These are phyloP conservation scores for Gossypium anomalum DNA, from an alignment of 345 rosid genomes.

Conservation along the genomic window DNA sequence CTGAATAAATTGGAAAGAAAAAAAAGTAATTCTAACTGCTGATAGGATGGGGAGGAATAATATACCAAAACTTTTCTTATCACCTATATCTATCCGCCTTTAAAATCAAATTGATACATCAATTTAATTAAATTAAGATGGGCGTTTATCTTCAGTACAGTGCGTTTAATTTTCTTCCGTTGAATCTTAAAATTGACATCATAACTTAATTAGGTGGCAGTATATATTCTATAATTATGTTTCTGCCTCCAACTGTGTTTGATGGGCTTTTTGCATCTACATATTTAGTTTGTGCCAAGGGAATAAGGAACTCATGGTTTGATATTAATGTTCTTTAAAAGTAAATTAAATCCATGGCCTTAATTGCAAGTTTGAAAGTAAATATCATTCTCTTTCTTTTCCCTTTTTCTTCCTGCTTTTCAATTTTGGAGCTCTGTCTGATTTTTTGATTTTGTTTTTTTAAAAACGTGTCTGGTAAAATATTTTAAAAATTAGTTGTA, in stretches of 20 bases:
- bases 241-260: neutral
- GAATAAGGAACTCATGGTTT: neutral
- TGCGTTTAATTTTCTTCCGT: neutral
- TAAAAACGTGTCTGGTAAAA: too few relatives aligned
- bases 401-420: too few relatives aligned
- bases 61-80: neutral
- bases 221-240: neutral
- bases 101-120: neutral
- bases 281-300: neutral
- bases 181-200: neutral
- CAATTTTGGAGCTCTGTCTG: too few relatives aligned
- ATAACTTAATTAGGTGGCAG: neutral
- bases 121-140: neutral
- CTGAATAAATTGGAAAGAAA: neutral
- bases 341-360: too few relatives aligned
- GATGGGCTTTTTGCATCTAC: neutral
- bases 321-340: neutral
- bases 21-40: neutral
- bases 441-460: too few relatives aligned
- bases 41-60: neutral
- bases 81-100: neutral
- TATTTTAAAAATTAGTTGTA: too few relatives aligned
- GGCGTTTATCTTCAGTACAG: accelerated
- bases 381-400: too few relatives aligned
- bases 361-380: neutral